These are phyloP conservation scores for Eucalyptus tenuipes DNA, from an alignment of 345 rosid species.

Conservation along the genomic window DNA sequence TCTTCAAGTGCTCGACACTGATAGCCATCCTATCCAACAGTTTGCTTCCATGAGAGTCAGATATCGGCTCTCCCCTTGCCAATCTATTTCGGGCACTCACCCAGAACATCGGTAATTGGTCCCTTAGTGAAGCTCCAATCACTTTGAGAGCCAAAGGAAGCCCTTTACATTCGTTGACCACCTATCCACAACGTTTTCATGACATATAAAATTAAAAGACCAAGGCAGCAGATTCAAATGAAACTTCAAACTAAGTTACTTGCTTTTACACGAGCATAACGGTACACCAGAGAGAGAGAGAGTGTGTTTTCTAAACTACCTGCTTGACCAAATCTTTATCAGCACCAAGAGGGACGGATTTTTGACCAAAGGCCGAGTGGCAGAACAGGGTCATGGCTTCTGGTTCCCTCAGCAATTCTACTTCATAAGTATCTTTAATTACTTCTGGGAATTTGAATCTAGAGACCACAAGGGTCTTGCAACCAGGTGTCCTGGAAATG, in stretches of 20 bases:
- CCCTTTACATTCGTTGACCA: conserved; percentile 78
- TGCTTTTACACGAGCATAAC: background rate
- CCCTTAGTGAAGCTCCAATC: conserved; percentile 68
- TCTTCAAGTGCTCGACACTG: conserved; percentile 38
- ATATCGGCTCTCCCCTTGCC: conserved; percentile 59
- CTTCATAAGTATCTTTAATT: conserved; percentile 22
- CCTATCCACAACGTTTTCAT: conserved; percentile 17
- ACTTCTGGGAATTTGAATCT: conserved; percentile 45
- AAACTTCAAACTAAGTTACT: background rate
- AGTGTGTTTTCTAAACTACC: conserved; percentile 18
- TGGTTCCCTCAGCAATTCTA: conserved; percentile 49
- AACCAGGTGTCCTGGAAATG: conserved; percentile 33
- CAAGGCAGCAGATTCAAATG: background rate
- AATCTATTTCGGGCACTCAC: conserved; percentile 49
- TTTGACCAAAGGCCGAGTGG: conserved; percentile 60
- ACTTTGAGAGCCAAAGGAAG: conserved; percentile 96
- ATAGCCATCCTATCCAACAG: conserved; percentile 69
- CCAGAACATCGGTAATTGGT: conserved; percentile 59
- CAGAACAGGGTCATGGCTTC: conserved; percentile 69
- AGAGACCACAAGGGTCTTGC: conserved; percentile 67
- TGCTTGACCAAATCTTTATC: conserved; percentile 45
- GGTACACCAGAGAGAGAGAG: background rate
- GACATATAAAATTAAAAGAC: background rate
- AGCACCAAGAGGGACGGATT: conserved; percentile 39
- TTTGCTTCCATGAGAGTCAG: conserved; percentile 59